A percentile compares a stretch with the other conserved stretches of the same genome.
Evolutionary conservation across 805 yeast genomes (phyloP).

Genomic region (Kazachstania viticola): DNA sequence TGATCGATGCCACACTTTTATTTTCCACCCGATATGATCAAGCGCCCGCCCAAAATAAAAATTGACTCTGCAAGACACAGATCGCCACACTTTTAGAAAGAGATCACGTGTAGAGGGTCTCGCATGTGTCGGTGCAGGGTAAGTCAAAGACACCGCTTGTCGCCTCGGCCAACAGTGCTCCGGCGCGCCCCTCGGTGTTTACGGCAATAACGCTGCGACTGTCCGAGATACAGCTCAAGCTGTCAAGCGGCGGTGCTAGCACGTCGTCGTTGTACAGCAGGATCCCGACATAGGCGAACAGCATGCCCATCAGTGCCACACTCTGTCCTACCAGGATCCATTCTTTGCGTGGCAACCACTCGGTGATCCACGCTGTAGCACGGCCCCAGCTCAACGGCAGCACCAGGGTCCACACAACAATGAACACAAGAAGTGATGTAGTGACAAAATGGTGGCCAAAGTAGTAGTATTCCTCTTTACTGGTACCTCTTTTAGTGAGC

Average conservation of each 20-base stretch:
- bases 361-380: conserved; percentile 1
- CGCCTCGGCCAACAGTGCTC: conserved; percentile 32
- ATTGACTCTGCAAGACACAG: too few relatives aligned
- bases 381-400: conserved; percentile 31
- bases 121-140: conserved; percentile 40
- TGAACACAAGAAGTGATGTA: conserved; percentile 40
- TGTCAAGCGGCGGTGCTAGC: conserved; percentile 47
- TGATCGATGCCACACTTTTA: too few relatives aligned
- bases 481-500: background rate
- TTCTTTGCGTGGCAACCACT: conserved; percentile 75
- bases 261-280: conserved; percentile 69
- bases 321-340: conserved; percentile 82
- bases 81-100: too few relatives aligned
- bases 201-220: conserved; percentile 35
- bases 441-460: conserved; percentile 71
- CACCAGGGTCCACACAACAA: conserved; percentile 62
- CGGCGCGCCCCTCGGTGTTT: background rate
- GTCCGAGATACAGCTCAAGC: conserved; percentile 58
- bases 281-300: conserved; percentile 59
- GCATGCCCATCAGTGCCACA: conserved; percentile 56
- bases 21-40: too few relatives aligned
- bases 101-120: too few relatives aligned
- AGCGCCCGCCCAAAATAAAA: too few relatives aligned
- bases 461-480: conserved; percentile 63
- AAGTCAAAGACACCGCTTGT: conserved; percentile 84